Percentiles rank a stretch among this genome's conserved stretches.
phyloP scores from a whole-genome alignment of 2,329 filamentous ascomycete species.

The Fusarium tupiense region DNA sequence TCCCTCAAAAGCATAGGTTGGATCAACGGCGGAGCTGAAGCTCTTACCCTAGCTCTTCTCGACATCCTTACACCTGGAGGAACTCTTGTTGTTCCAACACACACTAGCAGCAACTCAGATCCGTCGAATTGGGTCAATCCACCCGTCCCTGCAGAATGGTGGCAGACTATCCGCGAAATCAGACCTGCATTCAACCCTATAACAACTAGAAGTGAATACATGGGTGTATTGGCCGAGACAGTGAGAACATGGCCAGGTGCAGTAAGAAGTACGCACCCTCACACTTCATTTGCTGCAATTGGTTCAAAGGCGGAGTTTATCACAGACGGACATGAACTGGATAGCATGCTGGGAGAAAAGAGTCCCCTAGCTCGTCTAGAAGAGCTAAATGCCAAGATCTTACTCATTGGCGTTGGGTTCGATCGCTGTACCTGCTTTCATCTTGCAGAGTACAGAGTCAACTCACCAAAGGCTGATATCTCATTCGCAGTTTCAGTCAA shows the following conservation, averaged over 20 bases:
- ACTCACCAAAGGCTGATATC: not conserved
- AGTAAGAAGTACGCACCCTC: not conserved
- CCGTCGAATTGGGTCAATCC: not conserved
- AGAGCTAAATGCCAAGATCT: not conserved
- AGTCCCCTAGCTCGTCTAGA: not conserved
- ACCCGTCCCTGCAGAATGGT: not conserved
- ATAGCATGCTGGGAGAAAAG: not conserved
- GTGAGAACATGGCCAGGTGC: conserved; percentile 1
- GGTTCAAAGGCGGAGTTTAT: not conserved
- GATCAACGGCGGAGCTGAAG: conserved; percentile 3
- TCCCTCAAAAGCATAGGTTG: not conserved
- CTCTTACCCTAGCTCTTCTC: not conserved
- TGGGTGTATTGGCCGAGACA: not conserved
- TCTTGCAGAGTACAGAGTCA: conserved; percentile 2
- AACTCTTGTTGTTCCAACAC: not conserved
- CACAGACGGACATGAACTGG: not conserved
- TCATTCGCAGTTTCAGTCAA: not conserved
- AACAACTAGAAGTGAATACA: not conserved
- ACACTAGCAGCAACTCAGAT: conserved; percentile 7
- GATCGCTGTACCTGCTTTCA: conserved; percentile 7
- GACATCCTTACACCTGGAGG: not conserved
- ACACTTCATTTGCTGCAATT: not conserved
- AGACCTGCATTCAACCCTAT: not conserved
- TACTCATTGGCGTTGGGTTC: not conserved
- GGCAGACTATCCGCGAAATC: not conserved